Conservation (phyloP, 2,329 filamentous ascomycete genomes). For the Hymenoscyphus salicellus region DNA sequence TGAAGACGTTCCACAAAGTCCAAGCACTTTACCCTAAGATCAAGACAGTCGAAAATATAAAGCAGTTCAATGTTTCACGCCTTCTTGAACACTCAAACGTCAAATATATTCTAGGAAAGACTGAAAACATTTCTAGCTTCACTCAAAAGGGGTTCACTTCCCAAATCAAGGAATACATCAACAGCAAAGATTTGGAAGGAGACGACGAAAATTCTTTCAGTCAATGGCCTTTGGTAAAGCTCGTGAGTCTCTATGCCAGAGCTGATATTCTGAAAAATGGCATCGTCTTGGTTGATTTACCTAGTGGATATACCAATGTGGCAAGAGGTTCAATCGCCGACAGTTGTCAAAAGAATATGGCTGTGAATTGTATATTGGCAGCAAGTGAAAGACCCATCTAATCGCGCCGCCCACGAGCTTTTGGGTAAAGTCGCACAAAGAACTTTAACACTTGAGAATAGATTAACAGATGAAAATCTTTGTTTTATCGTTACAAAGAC, state of each 20-base stretch:
- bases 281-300: constrained; percentile 24
- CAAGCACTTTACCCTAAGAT: constrained; percentile 43
- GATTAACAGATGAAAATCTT: constrained; percentile 15
- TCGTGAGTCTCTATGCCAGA: constrained; percentile 18
- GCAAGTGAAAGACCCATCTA: constrained; percentile 14
- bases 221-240: constrained; percentile 25
- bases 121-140: neutral
- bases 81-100: constrained; percentile 19
- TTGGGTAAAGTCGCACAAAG: constrained; percentile 17
- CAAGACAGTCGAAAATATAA: constrained; percentile 35
- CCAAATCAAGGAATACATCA: constrained; percentile 18
- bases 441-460: constrained; percentile 24
- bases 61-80: constrained; percentile 1
- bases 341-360: constrained; percentile 19
- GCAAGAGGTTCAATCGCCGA: constrained; percentile 20
- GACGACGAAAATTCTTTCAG: neutral
- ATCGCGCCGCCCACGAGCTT: constrained; percentile 21
- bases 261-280: constrained; percentile 19
- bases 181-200: constrained; percentile 11
- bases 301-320: constrained; percentile 25
- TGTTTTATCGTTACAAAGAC: constrained; percentile 24
- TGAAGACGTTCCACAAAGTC: constrained; percentile 41
- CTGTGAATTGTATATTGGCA: constrained; percentile 23
- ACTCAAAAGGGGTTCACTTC: constrained; percentile 10
- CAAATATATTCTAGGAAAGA: constrained; percentile 16